Evolutionary conservation across 257 asterid species (phyloP).

Genomic region (Nicotiana undulata): DNA sequence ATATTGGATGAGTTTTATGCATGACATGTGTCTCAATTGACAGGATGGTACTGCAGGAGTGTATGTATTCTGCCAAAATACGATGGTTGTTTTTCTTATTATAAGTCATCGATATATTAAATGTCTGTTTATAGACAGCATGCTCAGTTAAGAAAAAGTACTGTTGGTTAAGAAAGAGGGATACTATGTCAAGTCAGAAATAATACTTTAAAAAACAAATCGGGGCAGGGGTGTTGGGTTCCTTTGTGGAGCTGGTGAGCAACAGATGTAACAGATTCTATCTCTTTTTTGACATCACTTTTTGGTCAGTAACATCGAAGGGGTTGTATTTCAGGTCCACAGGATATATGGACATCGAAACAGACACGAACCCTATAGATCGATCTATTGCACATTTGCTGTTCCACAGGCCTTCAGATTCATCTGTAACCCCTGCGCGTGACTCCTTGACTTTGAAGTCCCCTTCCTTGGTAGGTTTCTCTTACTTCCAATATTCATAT

Average conservation of each 20-base stretch:
- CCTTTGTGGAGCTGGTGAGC: not conserved
- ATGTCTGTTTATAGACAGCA: not conserved
- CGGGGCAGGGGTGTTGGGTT: not conserved
- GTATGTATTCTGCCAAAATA: not conserved
- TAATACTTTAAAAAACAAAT: not conserved
- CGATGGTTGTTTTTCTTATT: not conserved
- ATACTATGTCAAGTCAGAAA: not conserved
- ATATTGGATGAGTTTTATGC: not conserved
- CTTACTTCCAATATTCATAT: not conserved
- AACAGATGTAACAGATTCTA: not conserved
- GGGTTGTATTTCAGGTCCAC: conserved; percentile 26
- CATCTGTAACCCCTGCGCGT: conserved; percentile 22
- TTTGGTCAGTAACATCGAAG: not conserved
- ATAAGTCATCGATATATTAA: not conserved
- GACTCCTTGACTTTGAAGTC: conserved; percentile 28
- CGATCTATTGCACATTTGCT: conserved; percentile 81
- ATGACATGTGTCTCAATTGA: not conserved
- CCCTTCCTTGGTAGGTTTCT: conserved; percentile 30
- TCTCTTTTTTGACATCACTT: not conserved
- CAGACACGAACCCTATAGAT: conserved; percentile 78
- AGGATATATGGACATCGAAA: conserved; percentile 58
- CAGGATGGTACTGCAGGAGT: not conserved
- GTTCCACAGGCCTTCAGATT: conserved; percentile 61
- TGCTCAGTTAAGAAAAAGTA: not conserved
- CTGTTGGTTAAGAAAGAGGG: not conserved